Conservation (phyloP, 306 rosid genomes). For the Chamaecrista fasciculata region DNA sequence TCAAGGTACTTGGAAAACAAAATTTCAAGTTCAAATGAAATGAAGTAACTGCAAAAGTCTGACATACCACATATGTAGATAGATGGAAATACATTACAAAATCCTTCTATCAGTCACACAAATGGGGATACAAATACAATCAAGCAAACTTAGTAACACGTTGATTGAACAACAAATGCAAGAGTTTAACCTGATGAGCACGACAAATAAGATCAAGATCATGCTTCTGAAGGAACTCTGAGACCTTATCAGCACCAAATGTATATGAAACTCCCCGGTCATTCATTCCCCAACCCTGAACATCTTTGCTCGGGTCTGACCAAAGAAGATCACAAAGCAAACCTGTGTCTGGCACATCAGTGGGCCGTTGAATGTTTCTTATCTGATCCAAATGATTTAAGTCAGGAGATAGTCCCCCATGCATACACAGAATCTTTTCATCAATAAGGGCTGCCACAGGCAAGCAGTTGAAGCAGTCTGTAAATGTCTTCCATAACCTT, state of each 20-base stretch:
- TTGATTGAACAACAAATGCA: slow-evolving; percentile 20
- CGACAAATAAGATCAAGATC: slow-evolving; percentile 96
- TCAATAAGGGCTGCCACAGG: slow-evolving; percentile 93
- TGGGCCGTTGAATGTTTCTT: slow-evolving; percentile 64
- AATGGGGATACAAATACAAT: slow-evolving; percentile 30
- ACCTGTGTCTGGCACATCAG: slow-evolving; percentile 91
- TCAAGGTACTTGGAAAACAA: neutral
- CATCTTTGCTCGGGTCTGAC: slow-evolving; percentile 92
- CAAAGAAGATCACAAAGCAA: slow-evolving; percentile 96
- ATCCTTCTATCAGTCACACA: slow-evolving; percentile 9
- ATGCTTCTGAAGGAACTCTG: slow-evolving; percentile 80
- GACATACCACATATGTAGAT: slow-evolving; percentile 6
- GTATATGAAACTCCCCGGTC: slow-evolving; percentile 96
- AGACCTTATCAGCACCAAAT: slow-evolving; percentile 82
- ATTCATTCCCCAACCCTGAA: slow-evolving; percentile 87
- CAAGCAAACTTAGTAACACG: slow-evolving; percentile 18
- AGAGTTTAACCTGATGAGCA: slow-evolving; percentile 84
- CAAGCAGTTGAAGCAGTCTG: slow-evolving; percentile 89
- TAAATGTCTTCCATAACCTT: slow-evolving; percentile 83
- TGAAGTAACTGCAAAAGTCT: neutral
- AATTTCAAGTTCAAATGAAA: neutral
- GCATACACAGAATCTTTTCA: slow-evolving; percentile 95
- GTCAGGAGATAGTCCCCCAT: slow-evolving; percentile 94
- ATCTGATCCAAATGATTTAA: slow-evolving; percentile 73
- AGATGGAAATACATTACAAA: slow-evolving; percentile 18